Evolutionary conservation across 352 stramenopile genomes (phyloP), one percentile per base, ranked within the genome.

Genomic region (Globisporangium megalacanthum): DNA sequence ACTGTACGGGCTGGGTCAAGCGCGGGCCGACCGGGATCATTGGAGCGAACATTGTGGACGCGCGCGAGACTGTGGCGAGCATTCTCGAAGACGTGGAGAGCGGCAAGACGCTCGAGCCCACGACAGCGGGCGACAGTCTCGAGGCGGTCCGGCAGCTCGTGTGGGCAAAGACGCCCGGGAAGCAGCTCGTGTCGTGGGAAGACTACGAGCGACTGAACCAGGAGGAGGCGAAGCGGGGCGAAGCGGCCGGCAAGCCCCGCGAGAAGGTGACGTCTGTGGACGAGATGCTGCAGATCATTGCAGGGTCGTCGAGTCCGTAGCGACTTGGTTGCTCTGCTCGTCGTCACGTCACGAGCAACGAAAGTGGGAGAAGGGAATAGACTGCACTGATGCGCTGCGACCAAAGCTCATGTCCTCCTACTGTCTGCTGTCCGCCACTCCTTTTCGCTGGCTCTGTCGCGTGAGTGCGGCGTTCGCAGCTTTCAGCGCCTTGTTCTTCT

Each of bases 1-100:
- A 99, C 72, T 97, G 94, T 59, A 82, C 91, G 20, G 97, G 97
- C 3, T 99, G 97, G 97, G 82, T 98, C 22, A 99, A 99, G 75
- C 89, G 97, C 54, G 97, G 97, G 6, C 96, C 97, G 10, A 92
- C 78, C 20, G 97, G 97, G 0, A 99, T 99, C 63, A 98, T 99
- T 56, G 97, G 96, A 15, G 97, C 95, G 31, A 99, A 99, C 72
- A 99, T 99, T 65, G 66, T 89, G 11, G 95, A 99, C 71, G 96
- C 97, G 8, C 94, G 91, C 15, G 96, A 99, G 63, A 99, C 96
- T 3, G 96, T 99, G 1, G 72, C 72, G 19, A 89, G 87, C 14
- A 94, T 99, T 13, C 61, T 98, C 11, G 77, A 96, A 29, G 97
- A 98, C 56, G 75, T 97, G 35, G 68, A 68, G 17, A 63, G 65